Evolutionary conservation across 495 filamentous ascomycete species (phyloP), one percentile per base, ranked within the genome.

Genomic region (Aspergillus baeticus): DNA sequence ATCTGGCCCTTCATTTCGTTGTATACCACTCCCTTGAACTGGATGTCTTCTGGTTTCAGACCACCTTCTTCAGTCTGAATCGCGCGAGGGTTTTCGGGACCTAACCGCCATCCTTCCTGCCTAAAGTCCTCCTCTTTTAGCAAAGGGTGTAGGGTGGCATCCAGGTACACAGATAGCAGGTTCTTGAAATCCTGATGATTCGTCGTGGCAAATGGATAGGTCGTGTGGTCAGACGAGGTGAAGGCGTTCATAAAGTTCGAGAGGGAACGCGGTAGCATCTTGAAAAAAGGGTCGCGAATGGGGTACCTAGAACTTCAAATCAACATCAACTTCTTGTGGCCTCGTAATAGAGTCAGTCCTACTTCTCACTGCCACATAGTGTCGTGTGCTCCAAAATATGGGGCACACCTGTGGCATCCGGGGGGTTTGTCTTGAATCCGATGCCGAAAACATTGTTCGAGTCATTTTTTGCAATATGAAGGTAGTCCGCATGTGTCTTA

Each of bases 1-100:
- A 98, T 96, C 66, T 96, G 91, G 0, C 94, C 94, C 72, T 98
- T 98, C 94, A 98, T 98, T 74, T 98, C 94, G 65, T 98, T 98
- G 72, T 98, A 98, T 20, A 98, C 94, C 10, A 98, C 94, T 20
- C 94, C 94, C 69, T 98, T 98, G 79, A 98, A 98, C 13, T 97
- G 87, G 17, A 98, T 82, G 34, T 77, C 75, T 18, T 74, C 72
- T 23, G 69, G 54, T 26, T 68, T 59, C 4, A 67, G 60, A 36
- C 66, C 63, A 20, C 62, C 70, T 10, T 77, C 75, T 5, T 70
- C 75, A 20, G 77, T 63, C 36, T 72, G 61, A 3, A 79, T 62
- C 17, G 82, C 81, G 38, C 80, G 76, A 6, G 89, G 87, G 66
- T 98, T 90, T 71, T 96, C 91, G 0, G 94, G 94, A 1, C 94